phyloP scores from a whole-genome alignment of 805 yeast genomes.

The Sungouiozyma intestinalis region DNA sequence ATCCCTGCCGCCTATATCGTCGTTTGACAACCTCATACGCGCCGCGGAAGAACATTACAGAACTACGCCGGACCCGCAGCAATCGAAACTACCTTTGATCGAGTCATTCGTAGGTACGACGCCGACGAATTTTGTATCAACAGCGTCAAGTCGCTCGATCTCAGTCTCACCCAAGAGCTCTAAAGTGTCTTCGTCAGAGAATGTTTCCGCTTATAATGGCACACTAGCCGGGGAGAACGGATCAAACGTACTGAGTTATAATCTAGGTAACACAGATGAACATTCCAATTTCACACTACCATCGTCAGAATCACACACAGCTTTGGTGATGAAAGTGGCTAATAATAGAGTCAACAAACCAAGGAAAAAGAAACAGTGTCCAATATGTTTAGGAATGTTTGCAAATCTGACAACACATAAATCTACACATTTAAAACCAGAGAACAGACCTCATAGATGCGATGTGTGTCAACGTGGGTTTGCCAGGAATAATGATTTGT shows the following conservation, averaged over 20 bases:
- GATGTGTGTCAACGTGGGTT: constrained; percentile 73
- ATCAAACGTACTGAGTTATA: background rate
- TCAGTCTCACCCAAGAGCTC: background rate
- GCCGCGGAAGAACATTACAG: constrained; percentile 21
- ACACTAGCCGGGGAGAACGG: background rate
- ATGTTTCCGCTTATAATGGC: background rate
- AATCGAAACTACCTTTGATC: background rate
- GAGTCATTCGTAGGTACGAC: background rate
- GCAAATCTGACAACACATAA: constrained; percentile 77
- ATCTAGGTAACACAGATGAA: background rate
- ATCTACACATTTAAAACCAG: constrained; percentile 64
- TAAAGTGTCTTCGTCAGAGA: too few species aligned
- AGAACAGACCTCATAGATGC: constrained; percentile 70
- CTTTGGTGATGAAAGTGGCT: background rate
- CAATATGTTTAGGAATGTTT: constrained; percentile 55
- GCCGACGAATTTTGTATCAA: background rate
- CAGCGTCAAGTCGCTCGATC: background rate
- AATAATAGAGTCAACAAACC: constrained; percentile 29
- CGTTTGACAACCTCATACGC: constrained; percentile 22
- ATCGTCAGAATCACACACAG: background rate
- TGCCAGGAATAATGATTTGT: constrained; percentile 77
- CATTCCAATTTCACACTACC: constrained; percentile 1
- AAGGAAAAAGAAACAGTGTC: constrained; percentile 62
- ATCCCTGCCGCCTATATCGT: constrained; percentile 22
- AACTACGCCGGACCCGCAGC: background rate